These are phyloP conservation scores for Trichomonas gallinae DNA, from an alignment of 208 protist genomes.

Conservation along the genomic window DNA sequence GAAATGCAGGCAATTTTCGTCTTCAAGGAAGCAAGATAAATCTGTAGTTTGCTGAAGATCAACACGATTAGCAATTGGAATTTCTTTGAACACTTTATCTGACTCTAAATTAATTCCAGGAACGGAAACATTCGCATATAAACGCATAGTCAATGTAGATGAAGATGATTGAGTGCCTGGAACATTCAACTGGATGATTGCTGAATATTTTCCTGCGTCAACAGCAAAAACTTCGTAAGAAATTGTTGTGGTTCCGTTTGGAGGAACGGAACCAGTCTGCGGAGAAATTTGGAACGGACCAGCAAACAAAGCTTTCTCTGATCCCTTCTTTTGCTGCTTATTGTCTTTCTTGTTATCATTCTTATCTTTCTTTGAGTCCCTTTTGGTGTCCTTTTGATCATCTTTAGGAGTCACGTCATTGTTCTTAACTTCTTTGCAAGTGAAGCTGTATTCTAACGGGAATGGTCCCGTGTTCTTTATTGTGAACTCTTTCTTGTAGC, in stretches of 20 bases:
- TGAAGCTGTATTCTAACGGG: background rate
- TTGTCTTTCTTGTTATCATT: background rate
- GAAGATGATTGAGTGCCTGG: background rate
- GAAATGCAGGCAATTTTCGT: background rate
- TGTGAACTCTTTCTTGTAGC: background rate
- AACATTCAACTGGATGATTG: background rate
- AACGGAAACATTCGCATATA: background rate
- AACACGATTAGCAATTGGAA: background rate
- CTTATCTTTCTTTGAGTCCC: background rate
- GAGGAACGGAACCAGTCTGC: background rate
- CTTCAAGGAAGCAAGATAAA: background rate
- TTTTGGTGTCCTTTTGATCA: background rate
- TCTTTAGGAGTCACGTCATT: background rate
- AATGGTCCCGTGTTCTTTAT: background rate
- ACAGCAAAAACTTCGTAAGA: background rate
- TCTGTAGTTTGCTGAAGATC: background rate
- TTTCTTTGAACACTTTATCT: background rate
- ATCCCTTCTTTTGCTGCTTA: background rate
- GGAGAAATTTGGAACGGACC: background rate
- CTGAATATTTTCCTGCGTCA: background rate
- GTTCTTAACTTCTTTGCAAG: background rate
- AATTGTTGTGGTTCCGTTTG: background rate
- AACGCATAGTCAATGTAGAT: background rate
- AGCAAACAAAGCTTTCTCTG: background rate
- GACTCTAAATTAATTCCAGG: background rate